phyloP scores from a whole-genome alignment of 2,329 filamentous ascomycete species.

The Pseudocercospora cruenta region DNA sequence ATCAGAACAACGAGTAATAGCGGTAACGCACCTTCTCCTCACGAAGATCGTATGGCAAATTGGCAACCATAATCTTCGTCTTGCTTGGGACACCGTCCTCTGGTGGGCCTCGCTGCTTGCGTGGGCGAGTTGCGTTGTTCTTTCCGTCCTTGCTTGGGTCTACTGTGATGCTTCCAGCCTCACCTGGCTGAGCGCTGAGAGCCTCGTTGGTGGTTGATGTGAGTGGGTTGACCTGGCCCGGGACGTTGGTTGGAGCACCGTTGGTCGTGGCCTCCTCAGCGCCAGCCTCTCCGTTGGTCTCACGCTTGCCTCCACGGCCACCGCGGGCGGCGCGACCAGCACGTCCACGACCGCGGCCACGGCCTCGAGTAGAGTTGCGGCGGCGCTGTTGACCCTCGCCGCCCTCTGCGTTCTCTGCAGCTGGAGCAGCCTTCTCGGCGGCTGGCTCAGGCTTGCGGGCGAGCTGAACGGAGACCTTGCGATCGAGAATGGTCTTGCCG shows the following conservation, averaged over 20 bases:
- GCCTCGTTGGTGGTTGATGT: conserved; percentile 58
- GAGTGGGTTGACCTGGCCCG: conserved; percentile 54
- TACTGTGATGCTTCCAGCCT: conserved; percentile 47
- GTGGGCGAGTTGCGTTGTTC: conserved; percentile 58
- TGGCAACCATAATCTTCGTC: conserved; percentile 99
- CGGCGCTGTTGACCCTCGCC: conserved; percentile 66
- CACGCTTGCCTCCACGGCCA: conserved; percentile 64
- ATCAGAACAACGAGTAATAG: conserved; percentile 2
- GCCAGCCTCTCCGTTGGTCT: conserved; percentile 40
- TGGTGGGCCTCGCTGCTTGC: conserved; percentile 88
- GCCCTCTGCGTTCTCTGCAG: conserved; percentile 73
- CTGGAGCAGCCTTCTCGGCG: conserved; percentile 75
- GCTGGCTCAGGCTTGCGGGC: conserved; percentile 93
- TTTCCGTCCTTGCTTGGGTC: conserved; percentile 47
- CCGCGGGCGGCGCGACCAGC: conserved; percentile 64
- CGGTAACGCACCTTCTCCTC: conserved; percentile 80
- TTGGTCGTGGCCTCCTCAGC: conserved; percentile 48
- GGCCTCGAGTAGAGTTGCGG: conserved; percentile 59
- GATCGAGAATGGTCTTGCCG: conserved; percentile 95
- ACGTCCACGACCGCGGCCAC: conserved; percentile 63
- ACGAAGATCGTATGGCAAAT: conserved; percentile 95
- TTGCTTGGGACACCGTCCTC: conserved; percentile 97
- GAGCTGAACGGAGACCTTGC: conserved; percentile 98
- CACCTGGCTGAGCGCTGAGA: conserved; percentile 58
- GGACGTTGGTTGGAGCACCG: conserved; percentile 54